phyloP scores from a whole-genome alignment of 495 filamentous ascomycete species.

The Clavariopsis aquatica region DNA sequence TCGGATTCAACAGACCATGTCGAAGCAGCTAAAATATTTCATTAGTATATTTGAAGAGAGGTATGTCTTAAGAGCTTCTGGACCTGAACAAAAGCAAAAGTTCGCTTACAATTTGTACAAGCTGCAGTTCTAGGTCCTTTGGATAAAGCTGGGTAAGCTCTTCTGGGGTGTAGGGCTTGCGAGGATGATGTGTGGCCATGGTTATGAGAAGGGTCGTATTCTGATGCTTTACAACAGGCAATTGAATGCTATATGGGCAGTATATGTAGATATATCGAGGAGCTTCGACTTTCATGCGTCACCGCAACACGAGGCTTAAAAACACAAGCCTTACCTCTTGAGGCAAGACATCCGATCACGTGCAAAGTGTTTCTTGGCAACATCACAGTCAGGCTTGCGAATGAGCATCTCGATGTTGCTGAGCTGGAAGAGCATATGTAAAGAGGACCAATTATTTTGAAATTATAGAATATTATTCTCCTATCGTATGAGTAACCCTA shows the following conservation, averaged over 20 bases:
- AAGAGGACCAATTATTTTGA: too few species aligned
- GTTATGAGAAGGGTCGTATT: background rate
- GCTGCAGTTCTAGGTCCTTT: slow-evolving; percentile 70
- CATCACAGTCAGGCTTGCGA: too few species aligned
- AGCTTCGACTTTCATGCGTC: background rate
- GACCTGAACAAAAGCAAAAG: slow-evolving; percentile 3
- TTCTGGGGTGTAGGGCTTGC: slow-evolving; percentile 73
- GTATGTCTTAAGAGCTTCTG: too few species aligned
- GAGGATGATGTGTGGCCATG: slow-evolving; percentile 79
- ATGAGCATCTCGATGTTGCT: background rate
- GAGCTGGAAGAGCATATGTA: background rate
- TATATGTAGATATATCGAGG: background rate
- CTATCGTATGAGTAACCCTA: too few species aligned
- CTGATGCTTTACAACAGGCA: background rate
- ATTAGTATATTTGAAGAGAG: background rate
- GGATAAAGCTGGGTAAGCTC: slow-evolving; percentile 87
- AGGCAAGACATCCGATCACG: background rate
- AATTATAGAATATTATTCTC: too few species aligned
- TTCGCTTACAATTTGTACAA: slow-evolving; percentile 75
- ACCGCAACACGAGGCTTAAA: background rate
- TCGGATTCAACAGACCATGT: slow-evolving; percentile 59
- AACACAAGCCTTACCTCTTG: background rate
- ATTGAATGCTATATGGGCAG: background rate
- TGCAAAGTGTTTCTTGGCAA: background rate
- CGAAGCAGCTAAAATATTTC: slow-evolving; percentile 64